phyloP scores from a whole-genome alignment of 2,329 filamentous ascomycete species.

The Pestalotiopsis sp. region DNA sequence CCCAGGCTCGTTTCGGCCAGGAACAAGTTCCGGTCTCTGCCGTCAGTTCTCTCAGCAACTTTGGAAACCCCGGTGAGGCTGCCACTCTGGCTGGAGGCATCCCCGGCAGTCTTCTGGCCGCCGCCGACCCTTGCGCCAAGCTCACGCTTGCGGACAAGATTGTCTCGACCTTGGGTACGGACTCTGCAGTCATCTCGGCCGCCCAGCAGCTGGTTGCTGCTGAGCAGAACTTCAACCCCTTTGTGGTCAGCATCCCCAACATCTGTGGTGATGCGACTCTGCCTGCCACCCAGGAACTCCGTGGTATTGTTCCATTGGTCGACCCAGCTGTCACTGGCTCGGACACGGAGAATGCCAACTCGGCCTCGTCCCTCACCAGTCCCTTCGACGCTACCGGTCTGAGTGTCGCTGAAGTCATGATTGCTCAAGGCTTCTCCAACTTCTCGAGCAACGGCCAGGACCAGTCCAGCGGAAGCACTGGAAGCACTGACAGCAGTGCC shows the following conservation, averaged over 20 bases:
- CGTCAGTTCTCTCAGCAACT: conserved; percentile 54
- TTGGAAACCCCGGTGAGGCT: conserved; percentile 62
- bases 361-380: conserved; percentile 48
- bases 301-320: conserved; percentile 69
- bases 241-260: conserved; percentile 58
- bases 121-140: conserved; percentile 68
- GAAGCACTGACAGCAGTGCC: conserved; percentile 8
- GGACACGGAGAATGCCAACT: conserved; percentile 62
- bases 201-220: conserved; percentile 66
- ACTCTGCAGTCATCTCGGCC: conserved; percentile 61
- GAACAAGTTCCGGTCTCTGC: conserved; percentile 61
- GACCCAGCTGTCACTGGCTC: conserved; percentile 64
- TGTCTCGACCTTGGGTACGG: conserved; percentile 60
- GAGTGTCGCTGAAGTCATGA: conserved; percentile 67
- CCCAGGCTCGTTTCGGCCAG: conserved; percentile 63
- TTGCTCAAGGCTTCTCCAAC: conserved; percentile 63
- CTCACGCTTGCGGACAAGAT: conserved; percentile 67
- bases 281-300: conserved; percentile 60
- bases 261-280: conserved; percentile 67
- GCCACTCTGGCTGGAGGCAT: conserved; percentile 65
- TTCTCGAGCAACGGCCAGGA: conserved; percentile 46
- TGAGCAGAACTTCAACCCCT: conserved; percentile 76
- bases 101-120: conserved; percentile 64
- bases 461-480: conserved; percentile 18
- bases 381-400: conserved; percentile 64